These are phyloP conservation scores for Thamnidium elegans DNA, from an alignment of 192 early-diverging fungal species.

Conservation along the genomic window DNA sequence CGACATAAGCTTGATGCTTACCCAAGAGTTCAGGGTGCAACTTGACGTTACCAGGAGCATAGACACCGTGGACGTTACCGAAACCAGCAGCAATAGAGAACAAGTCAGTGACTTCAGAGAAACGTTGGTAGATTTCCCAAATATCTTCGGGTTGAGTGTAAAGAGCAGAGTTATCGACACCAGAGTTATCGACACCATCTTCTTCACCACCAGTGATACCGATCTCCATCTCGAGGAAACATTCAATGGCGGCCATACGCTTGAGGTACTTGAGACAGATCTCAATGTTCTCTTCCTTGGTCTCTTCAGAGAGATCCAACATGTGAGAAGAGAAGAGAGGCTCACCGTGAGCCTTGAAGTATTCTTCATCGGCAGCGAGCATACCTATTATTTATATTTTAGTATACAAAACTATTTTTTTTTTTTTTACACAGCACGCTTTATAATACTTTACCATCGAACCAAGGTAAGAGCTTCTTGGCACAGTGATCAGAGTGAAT, in stretches of 20 bases:
- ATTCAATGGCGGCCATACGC: constrained; percentile 86
- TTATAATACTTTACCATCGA: constrained; percentile 62
- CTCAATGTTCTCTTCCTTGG: constrained; percentile 92
- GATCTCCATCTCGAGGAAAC: constrained; percentile 89
- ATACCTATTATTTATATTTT: constrained; percentile 41
- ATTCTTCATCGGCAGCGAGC: constrained; percentile 90
- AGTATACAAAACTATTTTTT: too few species aligned
- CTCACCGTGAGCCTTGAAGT: constrained; percentile 91
- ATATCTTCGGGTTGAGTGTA: constrained; percentile 97
- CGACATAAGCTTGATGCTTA: constrained; percentile 84
- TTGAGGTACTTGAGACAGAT: constrained; percentile 88
- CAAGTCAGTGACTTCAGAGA: constrained; percentile 78
- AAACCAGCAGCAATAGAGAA: constrained; percentile 87
- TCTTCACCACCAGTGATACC: constrained; percentile 98
- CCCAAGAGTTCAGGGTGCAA: constrained; percentile 89
- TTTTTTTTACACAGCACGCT: too few species aligned
- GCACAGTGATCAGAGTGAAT: constrained; percentile 97
- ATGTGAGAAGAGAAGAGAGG: constrained; percentile 98
- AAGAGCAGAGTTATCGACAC: constrained; percentile 83
- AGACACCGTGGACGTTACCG: constrained; percentile 66
- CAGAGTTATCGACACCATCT: constrained; percentile 96
- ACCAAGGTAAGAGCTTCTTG: constrained; percentile 95
- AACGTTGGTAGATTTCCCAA: constrained; percentile 88
- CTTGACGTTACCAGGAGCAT: constrained; percentile 94
- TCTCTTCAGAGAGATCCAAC: constrained; percentile 96